These are phyloP conservation scores for Mentha longifolia DNA, from an alignment of 257 asterid species.

Conservation along the genomic window DNA sequence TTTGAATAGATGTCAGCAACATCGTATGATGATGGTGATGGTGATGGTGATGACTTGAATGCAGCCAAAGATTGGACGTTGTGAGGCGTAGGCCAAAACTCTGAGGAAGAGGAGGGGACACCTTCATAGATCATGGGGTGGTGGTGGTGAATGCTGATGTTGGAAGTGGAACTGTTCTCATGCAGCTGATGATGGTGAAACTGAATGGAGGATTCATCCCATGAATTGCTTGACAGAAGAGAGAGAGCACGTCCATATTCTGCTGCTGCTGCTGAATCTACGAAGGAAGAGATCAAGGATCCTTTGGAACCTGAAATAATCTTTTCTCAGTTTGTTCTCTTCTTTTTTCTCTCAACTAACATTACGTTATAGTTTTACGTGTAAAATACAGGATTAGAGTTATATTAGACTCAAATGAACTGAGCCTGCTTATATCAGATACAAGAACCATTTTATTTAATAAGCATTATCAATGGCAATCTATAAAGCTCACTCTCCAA, in stretches of 20 bases:
- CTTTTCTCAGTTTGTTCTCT: too few relatives aligned
- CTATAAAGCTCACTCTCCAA: too few relatives aligned
- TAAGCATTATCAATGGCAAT: too few relatives aligned
- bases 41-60: background rate
- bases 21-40: too few relatives aligned
- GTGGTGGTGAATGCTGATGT: background rate
- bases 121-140: constrained; percentile 45
- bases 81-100: constrained; percentile 53
- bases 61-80: constrained; percentile 40
- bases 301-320: constrained; percentile 53
- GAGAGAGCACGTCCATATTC: constrained; percentile 89
- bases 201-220: constrained; percentile 56
- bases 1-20: constrained; percentile 34
- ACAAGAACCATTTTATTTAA: too few relatives aligned
- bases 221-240: constrained; percentile 90
- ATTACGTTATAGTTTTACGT: too few relatives aligned
- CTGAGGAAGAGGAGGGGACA: constrained; percentile 54
- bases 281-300: constrained; percentile 45
- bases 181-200: constrained; percentile 47
- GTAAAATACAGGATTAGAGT: too few relatives aligned
- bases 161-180: constrained; percentile 33
- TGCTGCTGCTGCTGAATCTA: constrained; percentile 46
- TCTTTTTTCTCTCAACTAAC: too few relatives aligned
- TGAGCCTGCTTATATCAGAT: too few relatives aligned
- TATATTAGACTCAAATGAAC: too few relatives aligned